These are phyloP conservation scores for Pontederia paniculata DNA, from an alignment of 176 grass and related monocot species.

Conservation along the genomic window DNA sequence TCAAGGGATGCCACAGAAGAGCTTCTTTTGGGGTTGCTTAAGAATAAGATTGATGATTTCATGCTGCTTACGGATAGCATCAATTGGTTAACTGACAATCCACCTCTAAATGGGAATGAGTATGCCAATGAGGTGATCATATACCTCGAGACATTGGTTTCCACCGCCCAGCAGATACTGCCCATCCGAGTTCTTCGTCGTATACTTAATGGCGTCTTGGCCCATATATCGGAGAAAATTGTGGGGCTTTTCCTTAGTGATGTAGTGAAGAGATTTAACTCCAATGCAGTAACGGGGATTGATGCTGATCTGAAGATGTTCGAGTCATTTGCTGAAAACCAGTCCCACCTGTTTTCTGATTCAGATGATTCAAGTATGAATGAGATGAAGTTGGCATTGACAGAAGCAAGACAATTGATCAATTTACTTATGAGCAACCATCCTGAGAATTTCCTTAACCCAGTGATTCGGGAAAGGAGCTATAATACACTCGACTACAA, in stretches of 20 bases:
- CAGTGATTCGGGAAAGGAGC: conserved; percentile 82
- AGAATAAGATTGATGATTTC: conserved; percentile 75
- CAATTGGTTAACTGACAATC: conserved; percentile 68
- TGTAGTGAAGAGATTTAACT: conserved; percentile 65
- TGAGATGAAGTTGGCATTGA: conserved; percentile 54
- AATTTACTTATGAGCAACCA: conserved; percentile 91
- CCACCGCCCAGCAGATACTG: conserved; percentile 57
- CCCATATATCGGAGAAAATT: conserved; percentile 58
- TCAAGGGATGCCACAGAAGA: conserved; percentile 73
- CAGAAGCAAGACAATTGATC: conserved; percentile 66
- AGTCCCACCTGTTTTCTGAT: conserved; percentile 10
- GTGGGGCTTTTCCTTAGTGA: conserved; percentile 65
- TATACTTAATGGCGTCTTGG: conserved; percentile 46
- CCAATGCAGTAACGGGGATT: conserved; percentile 48
- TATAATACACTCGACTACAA: conserved; percentile 77
- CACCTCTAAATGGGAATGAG: conserved; percentile 57
- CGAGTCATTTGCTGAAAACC: conserved; percentile 67
- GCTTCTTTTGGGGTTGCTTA: conserved; percentile 47
- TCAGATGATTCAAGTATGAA: conserved; percentile 25
- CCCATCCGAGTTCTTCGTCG: conserved; percentile 61
- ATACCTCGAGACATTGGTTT: conserved; percentile 58
- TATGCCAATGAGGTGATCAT: conserved; percentile 76
- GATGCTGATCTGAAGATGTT: conserved; percentile 69
- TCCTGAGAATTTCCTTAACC: conserved; percentile 96
- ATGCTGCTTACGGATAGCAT: conserved; percentile 49